Conservation (phyloP, 441 rosid species). For the Populus hybrid region DNA sequence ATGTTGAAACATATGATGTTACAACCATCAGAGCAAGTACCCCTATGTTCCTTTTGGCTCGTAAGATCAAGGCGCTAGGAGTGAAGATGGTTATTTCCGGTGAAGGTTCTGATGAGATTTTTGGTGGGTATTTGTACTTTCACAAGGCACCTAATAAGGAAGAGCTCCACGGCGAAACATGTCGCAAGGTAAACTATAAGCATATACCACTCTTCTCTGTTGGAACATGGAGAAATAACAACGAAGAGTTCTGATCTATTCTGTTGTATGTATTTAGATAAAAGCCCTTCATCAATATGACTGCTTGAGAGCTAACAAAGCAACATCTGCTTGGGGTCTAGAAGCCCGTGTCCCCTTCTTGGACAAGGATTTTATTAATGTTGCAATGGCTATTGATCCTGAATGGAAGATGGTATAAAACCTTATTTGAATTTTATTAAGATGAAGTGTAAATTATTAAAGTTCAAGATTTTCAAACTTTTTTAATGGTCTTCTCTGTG, state of each 20-base stretch:
- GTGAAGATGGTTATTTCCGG: conserved; percentile 97
- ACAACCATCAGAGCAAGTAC: conserved; percentile 84
- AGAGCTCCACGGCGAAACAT: conserved; percentile 78
- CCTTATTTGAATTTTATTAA: too few species aligned
- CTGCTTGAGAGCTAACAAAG: conserved; percentile 84
- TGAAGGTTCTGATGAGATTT: too few species aligned
- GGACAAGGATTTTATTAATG: conserved; percentile 73
- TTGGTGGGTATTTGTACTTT: conserved; percentile 90
- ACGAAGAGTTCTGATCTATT: neutral
- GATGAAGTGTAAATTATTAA: neutral
- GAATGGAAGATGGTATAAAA: conserved; percentile 66
- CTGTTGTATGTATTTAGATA: conserved; percentile 40
- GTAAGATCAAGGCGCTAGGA: conserved; percentile 88
- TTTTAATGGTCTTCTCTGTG: neutral
- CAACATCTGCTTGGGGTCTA: conserved; percentile 91
- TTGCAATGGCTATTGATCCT: conserved; percentile 82
- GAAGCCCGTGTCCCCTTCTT: conserved; percentile 89
- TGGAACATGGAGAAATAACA: neutral
- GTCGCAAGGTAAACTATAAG: conserved; percentile 56
- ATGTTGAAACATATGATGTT: conserved; percentile 84
- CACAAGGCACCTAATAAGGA: conserved; percentile 93
- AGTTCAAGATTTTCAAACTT: neutral
- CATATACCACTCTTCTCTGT: neutral
- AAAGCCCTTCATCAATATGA: conserved; percentile 87
- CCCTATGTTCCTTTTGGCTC: conserved; percentile 85